phyloP scores from a whole-genome alignment of 495 filamentous ascomycete genomes.

The Cryomyces minteri region DNA sequence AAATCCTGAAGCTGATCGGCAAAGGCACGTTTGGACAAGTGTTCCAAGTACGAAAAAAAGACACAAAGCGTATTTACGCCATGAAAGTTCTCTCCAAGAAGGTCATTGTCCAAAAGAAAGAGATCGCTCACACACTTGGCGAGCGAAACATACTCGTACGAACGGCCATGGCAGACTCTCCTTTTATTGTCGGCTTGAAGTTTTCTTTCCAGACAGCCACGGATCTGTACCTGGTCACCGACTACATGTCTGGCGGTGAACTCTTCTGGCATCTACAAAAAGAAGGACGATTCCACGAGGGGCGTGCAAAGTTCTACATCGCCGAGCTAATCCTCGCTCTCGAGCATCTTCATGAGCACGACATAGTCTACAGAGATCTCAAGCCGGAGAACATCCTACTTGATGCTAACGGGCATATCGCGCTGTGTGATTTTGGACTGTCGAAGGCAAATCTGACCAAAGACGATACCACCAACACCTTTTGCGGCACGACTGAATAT shows the following conservation, averaged over 20 bases:
- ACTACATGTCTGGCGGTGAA: conserved; percentile 98
- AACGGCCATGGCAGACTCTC: conserved; percentile 87
- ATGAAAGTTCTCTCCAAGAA: conserved; percentile 99
- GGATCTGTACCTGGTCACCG: conserved; percentile 95
- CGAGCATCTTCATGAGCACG: conserved; percentile 85
- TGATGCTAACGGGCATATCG: conserved; percentile 73
- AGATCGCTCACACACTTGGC: conserved; percentile 89
- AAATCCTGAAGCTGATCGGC: conserved; percentile 88
- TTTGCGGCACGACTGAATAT: conserved; percentile 97
- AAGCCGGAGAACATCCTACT: conserved; percentile 77
- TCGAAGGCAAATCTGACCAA: conserved; percentile 95
- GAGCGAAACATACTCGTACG: conserved; percentile 94
- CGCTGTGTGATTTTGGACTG: conserved; percentile 75
- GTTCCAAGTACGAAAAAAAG: conserved; percentile 97
- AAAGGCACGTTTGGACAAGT: conserved; percentile 99
- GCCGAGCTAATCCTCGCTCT: conserved; percentile 92
- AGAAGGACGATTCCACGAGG: conserved; percentile 89
- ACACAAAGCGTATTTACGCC: conserved; percentile 87
- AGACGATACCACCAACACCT: conserved; percentile 95
- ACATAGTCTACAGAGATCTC: conserved; percentile 91
- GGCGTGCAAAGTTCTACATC: conserved; percentile 95
- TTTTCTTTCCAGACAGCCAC: conserved; percentile 98
- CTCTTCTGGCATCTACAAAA: conserved; percentile 98
- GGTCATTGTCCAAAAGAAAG: conserved; percentile 99
- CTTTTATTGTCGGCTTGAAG: conserved; percentile 95